These are phyloP conservation scores for Lipomyces chichibuensis DNA, from an alignment of 805 yeast species.

Conservation along the genomic window DNA sequence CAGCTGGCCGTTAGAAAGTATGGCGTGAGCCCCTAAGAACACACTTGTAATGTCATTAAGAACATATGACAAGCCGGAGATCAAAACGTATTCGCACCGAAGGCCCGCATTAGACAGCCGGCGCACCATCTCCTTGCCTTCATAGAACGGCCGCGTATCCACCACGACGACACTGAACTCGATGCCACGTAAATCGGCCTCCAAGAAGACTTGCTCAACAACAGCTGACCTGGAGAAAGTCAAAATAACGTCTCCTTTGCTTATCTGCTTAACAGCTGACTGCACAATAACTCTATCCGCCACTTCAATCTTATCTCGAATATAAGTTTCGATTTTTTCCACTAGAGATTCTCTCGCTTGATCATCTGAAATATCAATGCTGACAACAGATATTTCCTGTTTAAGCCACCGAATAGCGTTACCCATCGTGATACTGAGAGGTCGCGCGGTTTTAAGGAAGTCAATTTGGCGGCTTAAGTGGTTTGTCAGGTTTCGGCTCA, in stretches of 20 bases:
- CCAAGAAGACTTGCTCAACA: slow-evolving; percentile 69
- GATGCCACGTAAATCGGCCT: slow-evolving; percentile 65
- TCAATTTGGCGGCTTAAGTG: slow-evolving; percentile 92
- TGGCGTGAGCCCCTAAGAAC: slow-evolving; percentile 94
- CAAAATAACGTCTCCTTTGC: slow-evolving; percentile 74
- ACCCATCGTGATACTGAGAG: slow-evolving; percentile 93
- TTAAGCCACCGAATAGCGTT: slow-evolving; percentile 97
- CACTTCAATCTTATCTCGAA: slow-evolving; percentile 80
- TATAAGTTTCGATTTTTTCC: slow-evolving; percentile 74
- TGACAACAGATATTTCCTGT: slow-evolving; percentile 83
- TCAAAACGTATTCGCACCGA: slow-evolving; percentile 74
- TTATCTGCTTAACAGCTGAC: slow-evolving; percentile 75
- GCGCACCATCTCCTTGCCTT: slow-evolving; percentile 78
- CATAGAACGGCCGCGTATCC: slow-evolving; percentile 92
- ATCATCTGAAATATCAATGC: slow-evolving; percentile 68
- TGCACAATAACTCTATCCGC: slow-evolving; percentile 83
- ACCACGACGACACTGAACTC: slow-evolving; percentile 79
- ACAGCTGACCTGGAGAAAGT: slow-evolving; percentile 91
- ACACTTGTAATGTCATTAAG: slow-evolving; percentile 87
- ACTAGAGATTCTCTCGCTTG: slow-evolving; percentile 67
- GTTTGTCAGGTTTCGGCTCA: slow-evolving; percentile 84
- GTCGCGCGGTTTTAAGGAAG: slow-evolving; percentile 85
- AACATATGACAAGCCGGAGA: slow-evolving; percentile 77
- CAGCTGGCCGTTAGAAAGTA: slow-evolving; percentile 90
- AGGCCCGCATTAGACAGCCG: slow-evolving; percentile 65